Evolutionary conservation across 1,139 yeast species (phyloP).

Genomic region (Blastobotrys serpentis): DNA sequence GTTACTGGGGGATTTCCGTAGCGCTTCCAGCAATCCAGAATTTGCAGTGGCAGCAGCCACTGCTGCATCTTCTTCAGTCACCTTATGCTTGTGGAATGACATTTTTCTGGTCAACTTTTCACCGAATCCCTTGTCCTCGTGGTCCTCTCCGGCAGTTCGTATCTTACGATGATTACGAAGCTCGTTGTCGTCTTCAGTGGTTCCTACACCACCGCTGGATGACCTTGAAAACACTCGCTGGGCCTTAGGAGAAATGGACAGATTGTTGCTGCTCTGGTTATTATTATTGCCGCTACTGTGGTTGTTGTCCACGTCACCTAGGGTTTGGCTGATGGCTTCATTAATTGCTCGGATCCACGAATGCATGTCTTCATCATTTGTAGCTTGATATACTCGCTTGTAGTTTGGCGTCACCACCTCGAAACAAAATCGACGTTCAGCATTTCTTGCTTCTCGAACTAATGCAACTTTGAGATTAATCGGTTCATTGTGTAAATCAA

Average conservation of each 20-base stretch:
- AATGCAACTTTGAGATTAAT: slow-evolving; percentile 71
- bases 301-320: slow-evolving; percentile 18
- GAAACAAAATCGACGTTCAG: slow-evolving; percentile 59
- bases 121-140: slow-evolving; percentile 4
- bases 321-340: slow-evolving; percentile 40
- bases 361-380: slow-evolving; percentile 63
- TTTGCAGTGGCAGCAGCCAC: not conserved
- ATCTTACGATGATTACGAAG: not conserved
- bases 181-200: slow-evolving; percentile 2
- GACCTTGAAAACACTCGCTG: slow-evolving; percentile 13
- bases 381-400: slow-evolving; percentile 75
- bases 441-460: slow-evolving; percentile 51
- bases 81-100: slow-evolving; percentile 11
- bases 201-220: slow-evolving; percentile 1
- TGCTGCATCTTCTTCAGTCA: not conserved
- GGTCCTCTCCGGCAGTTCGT: not conserved
- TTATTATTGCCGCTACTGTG: not conserved
- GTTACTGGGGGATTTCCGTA: slow-evolving; percentile 48
- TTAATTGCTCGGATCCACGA: slow-evolving; percentile 63
- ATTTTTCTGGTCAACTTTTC: slow-evolving; percentile 13
- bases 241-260: slow-evolving; percentile 5
- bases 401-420: slow-evolving; percentile 74
- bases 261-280: not conserved
- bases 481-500: slow-evolving; percentile 62
- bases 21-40: not conserved